A percentile compares a stretch with the other conserved stretches of the same genome.
Conservation (phyloP, 768 basidiomycete genomes). For the Naematelia encephala region DNA sequence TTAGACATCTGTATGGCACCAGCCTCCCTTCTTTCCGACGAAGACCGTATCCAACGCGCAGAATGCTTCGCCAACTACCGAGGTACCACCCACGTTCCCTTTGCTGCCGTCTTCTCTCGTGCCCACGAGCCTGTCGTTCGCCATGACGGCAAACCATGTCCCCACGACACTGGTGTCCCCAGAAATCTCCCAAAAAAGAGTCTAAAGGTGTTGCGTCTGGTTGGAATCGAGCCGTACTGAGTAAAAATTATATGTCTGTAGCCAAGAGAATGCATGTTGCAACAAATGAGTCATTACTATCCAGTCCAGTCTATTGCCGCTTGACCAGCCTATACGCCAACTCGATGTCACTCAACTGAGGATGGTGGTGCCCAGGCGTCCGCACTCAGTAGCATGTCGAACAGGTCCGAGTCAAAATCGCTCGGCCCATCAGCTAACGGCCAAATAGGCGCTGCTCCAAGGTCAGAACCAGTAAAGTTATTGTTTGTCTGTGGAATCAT, state of each 20-base stretch:
- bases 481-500: neutral
- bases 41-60: slow-evolving; percentile 21
- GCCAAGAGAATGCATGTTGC: neutral
- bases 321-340: neutral
- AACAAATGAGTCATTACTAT: neutral
- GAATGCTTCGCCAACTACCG: slow-evolving; percentile 15
- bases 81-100: slow-evolving; percentile 30
- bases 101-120: slow-evolving; percentile 16
- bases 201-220: slow-evolving; percentile 7
- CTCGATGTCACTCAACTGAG: neutral
- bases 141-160: slow-evolving; percentile 18
- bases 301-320: too few relatives aligned
- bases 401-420: slow-evolving; percentile 6
- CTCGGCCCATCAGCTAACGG: slow-evolving; percentile 3
- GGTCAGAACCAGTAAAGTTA: neutral
- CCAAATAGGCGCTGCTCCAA: neutral
- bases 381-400: slow-evolving; percentile 14
- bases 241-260: too few relatives aligned
- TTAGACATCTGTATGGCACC: slow-evolving; percentile 40
- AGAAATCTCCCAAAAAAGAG: slow-evolving; percentile 11
- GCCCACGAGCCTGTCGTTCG: slow-evolving; percentile 16
- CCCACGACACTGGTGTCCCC: slow-evolving; percentile 20
- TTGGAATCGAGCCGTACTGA: slow-evolving; percentile 19
- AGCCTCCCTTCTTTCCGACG: slow-evolving; percentile 24
- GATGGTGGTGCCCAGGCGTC: slow-evolving; percentile 2